Conservation (phyloP, 306 rosid genomes). For the Rosa chinensis region DNA sequence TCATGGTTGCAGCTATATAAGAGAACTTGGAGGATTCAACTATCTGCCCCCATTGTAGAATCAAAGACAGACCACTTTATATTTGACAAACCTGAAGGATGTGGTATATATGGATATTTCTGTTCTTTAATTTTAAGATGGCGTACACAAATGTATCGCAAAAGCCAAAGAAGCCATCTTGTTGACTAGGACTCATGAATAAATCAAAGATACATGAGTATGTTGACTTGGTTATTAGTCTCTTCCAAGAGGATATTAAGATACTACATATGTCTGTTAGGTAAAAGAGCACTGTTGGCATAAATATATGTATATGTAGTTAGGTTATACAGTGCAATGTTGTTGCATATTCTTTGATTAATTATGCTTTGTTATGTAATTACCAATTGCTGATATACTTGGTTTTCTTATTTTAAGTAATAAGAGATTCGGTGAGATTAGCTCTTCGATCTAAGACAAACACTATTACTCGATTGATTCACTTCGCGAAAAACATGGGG, state of each 20-base stretch:
- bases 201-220: background rate
- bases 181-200: background rate
- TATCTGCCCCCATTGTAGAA: background rate
- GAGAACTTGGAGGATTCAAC: background rate
- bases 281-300: background rate
- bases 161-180: background rate
- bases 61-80: background rate
- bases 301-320: too few species aligned
- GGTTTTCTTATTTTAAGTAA: too few species aligned
- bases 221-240: background rate
- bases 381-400: too few species aligned
- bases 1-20: background rate
- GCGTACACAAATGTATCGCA: background rate
- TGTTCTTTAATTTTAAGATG: background rate
- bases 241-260: background rate
- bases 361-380: too few species aligned
- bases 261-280: background rate
- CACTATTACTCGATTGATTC: too few species aligned
- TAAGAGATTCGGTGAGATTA: too few species aligned
- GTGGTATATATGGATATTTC: background rate
- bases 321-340: too few species aligned
- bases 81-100: background rate
- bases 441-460: too few species aligned
- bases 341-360: too few species aligned
- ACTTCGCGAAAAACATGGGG: too few species aligned